Evolutionary conservation across 805 yeast genomes (phyloP), one percentile per base, ranked within the genome.

Genomic region (Wickerhamomyces strasburgensis): DNA sequence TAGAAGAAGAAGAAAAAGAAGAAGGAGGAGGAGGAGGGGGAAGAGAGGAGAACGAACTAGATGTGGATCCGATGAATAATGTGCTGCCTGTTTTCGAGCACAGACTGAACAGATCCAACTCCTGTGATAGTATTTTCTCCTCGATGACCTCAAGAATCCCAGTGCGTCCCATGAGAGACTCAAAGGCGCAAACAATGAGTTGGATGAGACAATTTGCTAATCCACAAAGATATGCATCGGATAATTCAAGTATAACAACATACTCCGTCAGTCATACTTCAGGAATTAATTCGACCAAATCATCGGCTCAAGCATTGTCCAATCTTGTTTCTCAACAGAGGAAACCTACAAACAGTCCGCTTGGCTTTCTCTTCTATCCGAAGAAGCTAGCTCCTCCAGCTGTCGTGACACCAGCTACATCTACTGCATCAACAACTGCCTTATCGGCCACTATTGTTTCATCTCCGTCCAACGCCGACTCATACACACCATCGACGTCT

Each of bases 81-180:
- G 38, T 40, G 16, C 38, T 35, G 1, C 52, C 52, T 13, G 40
- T 47, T 2, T 53, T 49, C 31, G 51, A 47, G 21, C 58, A 52
- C 31, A 47, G 35, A 19, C 43, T 54, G 31, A 51, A 51, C 39
- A 46, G 59, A 43, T 51, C 59, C 10, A 54, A 50, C 32, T 54
- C 59, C 2, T 53, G 54, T 39, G 57, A 54, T 34, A 47, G 53
- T 27, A 49, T 54, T 10, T 54, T 54, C 36, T 50, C 57, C 7
- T 42, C 42, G 4, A 46, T 49, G 42, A 46, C 47, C 2, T 31
- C 52, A 1, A 48, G 52, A 35, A 41, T 46, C 3, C 55, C 54
- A 8, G 27, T 39, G 10, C 33, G 37, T 5, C 55, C 54, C 23
- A 21, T 36, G 6, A 44, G 27, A 30, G 50, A 51, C 26, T 42